Evolutionary conservation across 345 rosid species (phyloP).

Genomic region (Heritiera fomes): DNA sequence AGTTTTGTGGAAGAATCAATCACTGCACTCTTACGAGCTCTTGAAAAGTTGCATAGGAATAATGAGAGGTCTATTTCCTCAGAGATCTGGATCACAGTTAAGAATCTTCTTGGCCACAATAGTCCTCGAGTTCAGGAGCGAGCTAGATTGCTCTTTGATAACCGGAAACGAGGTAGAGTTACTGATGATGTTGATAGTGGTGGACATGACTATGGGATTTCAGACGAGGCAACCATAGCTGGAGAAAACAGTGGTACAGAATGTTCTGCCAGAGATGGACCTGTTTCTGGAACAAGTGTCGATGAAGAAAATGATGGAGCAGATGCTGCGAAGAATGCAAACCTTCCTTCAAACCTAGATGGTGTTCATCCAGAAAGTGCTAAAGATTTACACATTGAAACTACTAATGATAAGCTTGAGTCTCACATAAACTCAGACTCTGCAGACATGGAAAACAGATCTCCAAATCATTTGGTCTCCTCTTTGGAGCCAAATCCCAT

Average conservation of each 20-base stretch:
- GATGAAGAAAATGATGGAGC: constrained; percentile 40
- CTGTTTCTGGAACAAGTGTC: constrained; percentile 36
- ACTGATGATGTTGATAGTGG: constrained; percentile 34
- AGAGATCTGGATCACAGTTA: constrained; percentile 71
- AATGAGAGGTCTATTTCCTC: constrained; percentile 61
- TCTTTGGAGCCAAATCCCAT: constrained; percentile 40
- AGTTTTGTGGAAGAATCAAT: constrained; percentile 65
- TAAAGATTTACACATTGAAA: constrained; percentile 42
- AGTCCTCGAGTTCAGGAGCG: constrained; percentile 62
- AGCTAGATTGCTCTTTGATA: constrained; percentile 60
- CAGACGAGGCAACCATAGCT: constrained; percentile 27
- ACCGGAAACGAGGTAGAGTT: constrained; percentile 54
- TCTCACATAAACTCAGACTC: constrained; percentile 27
- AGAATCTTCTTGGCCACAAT: constrained; percentile 64
- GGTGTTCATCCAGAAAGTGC: constrained; percentile 35
- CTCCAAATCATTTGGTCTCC: constrained; percentile 30
- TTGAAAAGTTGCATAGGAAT: constrained; percentile 69
- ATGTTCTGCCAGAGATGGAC: constrained; percentile 35
- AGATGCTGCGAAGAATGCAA: constrained; percentile 38
- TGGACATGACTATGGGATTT: constrained; percentile 36
- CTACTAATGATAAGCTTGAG: constrained; percentile 28
- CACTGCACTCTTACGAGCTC: constrained; percentile 59
- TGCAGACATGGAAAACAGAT: constrained; percentile 37
- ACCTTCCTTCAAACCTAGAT: constrained; percentile 39
- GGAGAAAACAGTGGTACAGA: constrained; percentile 38